phyloP scores from a whole-genome alignment of 148 eudicot genomes.

The Pharnaceum exiguum region DNA sequence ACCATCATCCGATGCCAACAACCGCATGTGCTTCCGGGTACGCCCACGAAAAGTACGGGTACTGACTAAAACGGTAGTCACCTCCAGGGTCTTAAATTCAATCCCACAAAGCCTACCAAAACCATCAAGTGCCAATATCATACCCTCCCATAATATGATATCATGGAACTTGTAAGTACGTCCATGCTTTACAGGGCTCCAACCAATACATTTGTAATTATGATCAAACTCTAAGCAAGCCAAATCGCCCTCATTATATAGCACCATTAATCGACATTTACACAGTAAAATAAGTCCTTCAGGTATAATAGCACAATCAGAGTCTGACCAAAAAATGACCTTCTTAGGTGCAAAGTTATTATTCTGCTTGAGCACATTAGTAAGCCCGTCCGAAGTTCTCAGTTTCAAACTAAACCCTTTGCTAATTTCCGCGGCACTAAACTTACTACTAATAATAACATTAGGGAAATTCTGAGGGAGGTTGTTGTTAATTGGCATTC shows the following conservation, averaged over 20 bases:
- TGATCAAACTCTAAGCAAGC: neutral
- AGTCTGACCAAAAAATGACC: neutral
- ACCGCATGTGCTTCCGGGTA: neutral
- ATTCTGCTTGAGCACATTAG: neutral
- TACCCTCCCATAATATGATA: neutral
- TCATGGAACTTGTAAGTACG: slow-evolving; percentile 8
- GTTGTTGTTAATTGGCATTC: neutral
- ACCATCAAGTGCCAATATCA: neutral
- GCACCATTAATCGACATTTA: too few relatives aligned
- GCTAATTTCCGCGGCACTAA: neutral
- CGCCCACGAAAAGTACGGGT: neutral
- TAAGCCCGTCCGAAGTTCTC: neutral
- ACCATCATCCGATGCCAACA: slow-evolving; percentile 4
- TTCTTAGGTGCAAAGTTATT: neutral
- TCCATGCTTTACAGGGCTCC: neutral
- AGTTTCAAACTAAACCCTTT: neutral
- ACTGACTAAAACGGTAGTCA: neutral
- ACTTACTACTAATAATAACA: neutral
- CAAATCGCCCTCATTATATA: neutral
- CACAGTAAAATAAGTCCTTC: too few relatives aligned
- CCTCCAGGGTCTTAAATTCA: neutral
- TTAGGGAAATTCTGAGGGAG: neutral
- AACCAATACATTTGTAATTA: neutral
- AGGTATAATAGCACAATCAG: neutral
- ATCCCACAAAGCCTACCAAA: neutral